phyloP scores from a whole-genome alignment of 768 basidiomycete genomes.

The Serpula lacrymans region DNA sequence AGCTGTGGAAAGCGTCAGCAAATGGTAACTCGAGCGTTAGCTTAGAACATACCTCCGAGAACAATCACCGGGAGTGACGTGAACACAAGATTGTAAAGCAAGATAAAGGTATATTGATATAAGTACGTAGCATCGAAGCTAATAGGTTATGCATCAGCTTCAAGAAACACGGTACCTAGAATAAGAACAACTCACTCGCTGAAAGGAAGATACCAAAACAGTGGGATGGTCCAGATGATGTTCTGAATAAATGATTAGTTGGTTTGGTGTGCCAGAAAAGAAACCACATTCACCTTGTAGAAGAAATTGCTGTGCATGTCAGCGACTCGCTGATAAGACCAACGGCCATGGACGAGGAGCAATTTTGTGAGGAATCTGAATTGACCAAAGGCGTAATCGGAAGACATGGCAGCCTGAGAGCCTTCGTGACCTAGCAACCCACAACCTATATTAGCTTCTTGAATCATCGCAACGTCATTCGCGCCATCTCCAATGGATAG shows the following conservation, averaged over 20 bases:
- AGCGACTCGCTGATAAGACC: constrained; percentile 95
- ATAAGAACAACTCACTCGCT: constrained; percentile 56
- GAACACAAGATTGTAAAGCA: constrained; percentile 89
- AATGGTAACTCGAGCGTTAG: not conserved
- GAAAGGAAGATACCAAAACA: constrained; percentile 93
- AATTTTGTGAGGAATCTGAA: constrained; percentile 92
- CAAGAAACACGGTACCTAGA: constrained; percentile 4
- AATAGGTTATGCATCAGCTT: constrained; percentile 14
- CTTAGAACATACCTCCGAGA: constrained; percentile 65
- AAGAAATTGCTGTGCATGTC: constrained; percentile 99
- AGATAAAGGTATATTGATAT: constrained; percentile 91
- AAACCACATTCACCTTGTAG: constrained; percentile 68
- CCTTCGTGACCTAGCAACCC: constrained; percentile 93
- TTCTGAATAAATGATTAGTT: constrained; percentile 45
- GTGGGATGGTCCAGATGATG: constrained; percentile 88
- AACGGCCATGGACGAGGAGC: constrained; percentile 90
- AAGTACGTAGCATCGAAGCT: constrained; percentile 95
- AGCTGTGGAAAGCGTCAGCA: constrained; percentile 38
- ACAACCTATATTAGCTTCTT: constrained; percentile 97
- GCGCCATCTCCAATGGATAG: constrained; percentile 96
- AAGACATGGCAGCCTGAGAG: constrained; percentile 98
- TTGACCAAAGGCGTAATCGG: constrained; percentile 97
- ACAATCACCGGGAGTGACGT: constrained; percentile 91
- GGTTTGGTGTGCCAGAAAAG: not conserved
- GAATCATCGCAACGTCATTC: constrained; percentile 99